Evolutionary conservation across 768 basidiomycete genomes (phyloP), one percentile per base, ranked within the genome.

Genomic region (Lepiota venenata): DNA sequence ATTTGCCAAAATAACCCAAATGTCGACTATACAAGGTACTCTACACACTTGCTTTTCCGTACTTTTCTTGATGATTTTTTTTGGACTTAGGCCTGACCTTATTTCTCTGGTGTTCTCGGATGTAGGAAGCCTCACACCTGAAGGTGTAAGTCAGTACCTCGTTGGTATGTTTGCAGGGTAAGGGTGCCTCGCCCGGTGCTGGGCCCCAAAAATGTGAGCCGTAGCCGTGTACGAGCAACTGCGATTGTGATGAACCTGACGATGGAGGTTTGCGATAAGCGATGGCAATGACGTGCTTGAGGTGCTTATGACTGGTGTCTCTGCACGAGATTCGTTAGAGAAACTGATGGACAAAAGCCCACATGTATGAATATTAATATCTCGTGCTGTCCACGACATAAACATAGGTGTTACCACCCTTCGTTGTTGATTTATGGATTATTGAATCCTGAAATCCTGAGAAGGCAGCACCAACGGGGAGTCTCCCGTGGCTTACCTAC

Each of bases 61-160:
- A 44, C 15, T 56, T 50, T 52, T 47, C 21, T 35, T 44, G 49
- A 29, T 51, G 35, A 56, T 41, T 59, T 42, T 45, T 52, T 20
- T 44, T n/a, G 55, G 50, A 62, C 61, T 50, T 59, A 92, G 90
- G 64, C 92, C 95, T 50, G 93, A 98, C 74, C 74, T 96, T 59
- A 96, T 98, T 59, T 88, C 92, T 35, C 80, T 98, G 36, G 92
- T 98, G 36, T 91, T 98, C 66, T 93, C 91, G 53, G 96, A 98
- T 62, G 85, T 98, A 39, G 96, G 96, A 18, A 91, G 91, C 61
- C 76, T 95, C 58, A 93, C 92, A 18, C 93, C 94, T 29, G 90
- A 92, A 71, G 90, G 91, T 55, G 92, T 97, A 59, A 94, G 91
- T 70, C 93, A 94, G 68, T 95, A 95, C 68, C 79, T 97, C 41